Evolutionary conservation across 352 stramenopile genomes (phyloP), one percentile per base, ranked within the genome.

Genomic region (Pythium rishiriense): DNA sequence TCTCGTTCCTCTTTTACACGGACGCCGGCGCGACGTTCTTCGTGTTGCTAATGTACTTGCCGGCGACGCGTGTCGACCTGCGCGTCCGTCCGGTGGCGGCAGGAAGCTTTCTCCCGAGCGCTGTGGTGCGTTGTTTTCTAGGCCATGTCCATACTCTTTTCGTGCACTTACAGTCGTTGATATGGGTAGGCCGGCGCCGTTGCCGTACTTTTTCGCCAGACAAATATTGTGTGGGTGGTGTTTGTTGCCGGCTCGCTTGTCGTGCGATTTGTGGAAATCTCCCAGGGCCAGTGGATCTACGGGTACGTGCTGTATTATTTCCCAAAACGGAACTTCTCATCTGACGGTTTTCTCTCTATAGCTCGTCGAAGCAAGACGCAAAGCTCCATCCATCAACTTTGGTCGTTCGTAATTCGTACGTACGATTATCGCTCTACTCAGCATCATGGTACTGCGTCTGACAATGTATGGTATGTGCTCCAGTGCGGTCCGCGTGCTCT

Each of bases 1-100:
- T 96, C 60, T 65, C 77, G 19, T 96, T 95, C 54, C 58, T 98
- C 12, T 96, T 91, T 61, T 97, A 98, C 78, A 98, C 91, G 47
- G 91, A 98, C 65, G 69, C 68, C 42, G 88, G 86, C 26, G 81
- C 88, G 4, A 85, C 79, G 17, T 97, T 96, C 68, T 97, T 97
- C 49, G 85, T 97, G 64, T 67, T 97, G 42, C 73, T 93, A 17
- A 96, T 94, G 77, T 78, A 86, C 57, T 78, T 75, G 29, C 69
- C 93, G 15, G 84, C 86, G 5, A 74, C 83, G 45, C 61, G 52
- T 22, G 81, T 88, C 52, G 70, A 91, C 28, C 35, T 87, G 47
- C 46, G 70, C 39, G 65, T 73, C 41, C 72, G 72, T 21, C 74
- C 69, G 4, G 71, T 73, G 1, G 57, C 60, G 15, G 56, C 66